phyloP scores from a whole-genome alignment of 345 rosid genomes.

The Citrus cavaleriei region DNA sequence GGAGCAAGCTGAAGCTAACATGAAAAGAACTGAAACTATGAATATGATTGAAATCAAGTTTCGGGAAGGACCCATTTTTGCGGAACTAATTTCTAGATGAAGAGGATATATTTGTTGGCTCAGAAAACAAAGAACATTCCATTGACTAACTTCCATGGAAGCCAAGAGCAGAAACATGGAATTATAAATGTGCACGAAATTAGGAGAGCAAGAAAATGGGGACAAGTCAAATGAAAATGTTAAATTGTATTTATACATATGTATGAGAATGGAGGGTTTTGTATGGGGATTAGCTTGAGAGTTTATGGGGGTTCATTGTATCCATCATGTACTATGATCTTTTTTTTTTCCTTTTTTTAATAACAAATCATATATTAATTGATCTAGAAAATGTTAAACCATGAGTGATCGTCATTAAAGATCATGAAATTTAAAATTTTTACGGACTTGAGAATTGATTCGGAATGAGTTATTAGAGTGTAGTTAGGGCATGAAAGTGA shows the following conservation, averaged over 20 bases:
- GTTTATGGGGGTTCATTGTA: background rate
- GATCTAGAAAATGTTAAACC: background rate
- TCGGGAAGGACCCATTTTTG: conserved; percentile 22
- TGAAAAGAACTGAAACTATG: conserved; percentile 15
- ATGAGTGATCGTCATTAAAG: background rate
- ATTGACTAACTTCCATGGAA: background rate
- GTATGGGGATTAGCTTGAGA: background rate
- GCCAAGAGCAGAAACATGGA: background rate
- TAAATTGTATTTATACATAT: background rate
- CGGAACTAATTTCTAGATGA: background rate
- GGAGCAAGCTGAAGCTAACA: conserved; percentile 34
- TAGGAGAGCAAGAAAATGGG: background rate
- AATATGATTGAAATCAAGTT: conserved; percentile 11
- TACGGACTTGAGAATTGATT: background rate
- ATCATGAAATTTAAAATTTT: background rate
- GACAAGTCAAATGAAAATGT: background rate
- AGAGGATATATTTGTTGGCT: conserved; percentile 5
- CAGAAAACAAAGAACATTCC: conserved; percentile 20
- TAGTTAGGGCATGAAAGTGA: too few relatives aligned
- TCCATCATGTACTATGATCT: background rate
- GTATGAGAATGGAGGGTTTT: background rate
- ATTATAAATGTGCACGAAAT: background rate
- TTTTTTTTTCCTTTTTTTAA: too few relatives aligned
- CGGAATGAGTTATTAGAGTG: too few relatives aligned
- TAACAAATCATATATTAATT: too few relatives aligned